A percentile compares a stretch with the other conserved stretches of the same genome.
Conservation (phyloP, 768 basidiomycete genomes). For the Tulasnella sp. region DNA sequence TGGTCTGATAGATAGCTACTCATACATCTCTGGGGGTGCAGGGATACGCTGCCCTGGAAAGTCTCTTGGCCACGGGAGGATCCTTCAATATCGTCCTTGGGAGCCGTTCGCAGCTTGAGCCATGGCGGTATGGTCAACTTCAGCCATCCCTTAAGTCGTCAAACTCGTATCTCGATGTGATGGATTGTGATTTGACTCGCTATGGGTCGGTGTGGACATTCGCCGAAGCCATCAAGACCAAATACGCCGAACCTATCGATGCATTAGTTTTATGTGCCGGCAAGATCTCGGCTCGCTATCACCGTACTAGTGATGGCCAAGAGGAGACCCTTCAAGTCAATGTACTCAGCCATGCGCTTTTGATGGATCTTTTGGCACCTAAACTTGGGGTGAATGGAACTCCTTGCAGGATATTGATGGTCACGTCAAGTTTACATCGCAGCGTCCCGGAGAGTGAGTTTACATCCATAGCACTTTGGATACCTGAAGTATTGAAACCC, state of each 20-base stretch:
- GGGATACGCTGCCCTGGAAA: slow-evolving; percentile 2
- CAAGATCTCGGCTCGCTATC: not conserved
- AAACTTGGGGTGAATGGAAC: slow-evolving; percentile 3
- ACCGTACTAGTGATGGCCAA: slow-evolving; percentile 14
- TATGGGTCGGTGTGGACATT: slow-evolving; percentile 13
- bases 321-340: slow-evolving; percentile 20
- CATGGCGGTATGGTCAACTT: not conserved
- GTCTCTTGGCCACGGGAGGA: not conserved
- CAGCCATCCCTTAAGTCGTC: slow-evolving; percentile 11
- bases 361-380: slow-evolving; percentile 15
- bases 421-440: slow-evolving; percentile 13
- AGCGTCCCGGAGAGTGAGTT: slow-evolving; percentile 14
- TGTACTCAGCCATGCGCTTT: slow-evolving; percentile 16
- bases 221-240: not conserved
- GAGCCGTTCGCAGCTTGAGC: not conserved
- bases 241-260: slow-evolving; percentile 16
- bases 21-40: not conserved
- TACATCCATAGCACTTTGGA: not conserved
- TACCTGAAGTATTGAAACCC: not conserved
- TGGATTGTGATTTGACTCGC: slow-evolving; percentile 12
- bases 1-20: not conserved
- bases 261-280: slow-evolving; percentile 17
- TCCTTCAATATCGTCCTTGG: slow-evolving; percentile 9
- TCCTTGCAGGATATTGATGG: slow-evolving; percentile 10
- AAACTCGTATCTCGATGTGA: slow-evolving; percentile 1